phyloP scores from a whole-genome alignment of 2,329 filamentous ascomycete species.

The Phaeosphaeria sp. region DNA sequence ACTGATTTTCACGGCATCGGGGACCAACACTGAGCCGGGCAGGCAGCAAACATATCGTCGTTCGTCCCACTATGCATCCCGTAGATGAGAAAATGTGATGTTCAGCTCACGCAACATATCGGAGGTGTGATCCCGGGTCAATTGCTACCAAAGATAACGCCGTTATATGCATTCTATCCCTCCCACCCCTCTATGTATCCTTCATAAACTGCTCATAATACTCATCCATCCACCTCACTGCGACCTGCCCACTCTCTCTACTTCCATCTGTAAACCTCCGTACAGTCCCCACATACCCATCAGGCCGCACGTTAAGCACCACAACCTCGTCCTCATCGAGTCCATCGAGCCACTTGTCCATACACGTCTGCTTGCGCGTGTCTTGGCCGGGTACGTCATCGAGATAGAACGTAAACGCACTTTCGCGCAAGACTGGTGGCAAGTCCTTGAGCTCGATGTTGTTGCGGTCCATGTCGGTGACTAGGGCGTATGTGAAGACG shows the following conservation, averaged over 20 bases:
- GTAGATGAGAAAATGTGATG: no score
- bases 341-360: constrained; percentile 72
- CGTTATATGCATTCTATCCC: no score
- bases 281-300: constrained; percentile 76
- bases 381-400: constrained; percentile 68
- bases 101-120: no score
- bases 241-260: constrained; percentile 40
- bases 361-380: constrained; percentile 61
- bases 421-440: constrained; percentile 67
- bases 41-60: no score
- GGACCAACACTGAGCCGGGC: no score
- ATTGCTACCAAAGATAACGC: no score
- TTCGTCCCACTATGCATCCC: no score
- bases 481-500: constrained; percentile 69
- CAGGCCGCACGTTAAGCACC: constrained; percentile 73
- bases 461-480: constrained; percentile 70
- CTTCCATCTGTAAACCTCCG: constrained; percentile 49
- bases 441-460: constrained; percentile 71
- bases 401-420: constrained; percentile 75
- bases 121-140: no score
- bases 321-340: constrained; percentile 65
- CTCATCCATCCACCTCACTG: constrained; percentile 56
- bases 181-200: constrained; percentile 23
- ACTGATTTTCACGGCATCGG: no score
- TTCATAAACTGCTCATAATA: constrained; percentile 59